Percentiles rank a stretch among this genome's conserved stretches.
Evolutionary conservation across 768 basidiomycete genomes (phyloP).

Genomic region (Lyophyllum semitale): DNA sequence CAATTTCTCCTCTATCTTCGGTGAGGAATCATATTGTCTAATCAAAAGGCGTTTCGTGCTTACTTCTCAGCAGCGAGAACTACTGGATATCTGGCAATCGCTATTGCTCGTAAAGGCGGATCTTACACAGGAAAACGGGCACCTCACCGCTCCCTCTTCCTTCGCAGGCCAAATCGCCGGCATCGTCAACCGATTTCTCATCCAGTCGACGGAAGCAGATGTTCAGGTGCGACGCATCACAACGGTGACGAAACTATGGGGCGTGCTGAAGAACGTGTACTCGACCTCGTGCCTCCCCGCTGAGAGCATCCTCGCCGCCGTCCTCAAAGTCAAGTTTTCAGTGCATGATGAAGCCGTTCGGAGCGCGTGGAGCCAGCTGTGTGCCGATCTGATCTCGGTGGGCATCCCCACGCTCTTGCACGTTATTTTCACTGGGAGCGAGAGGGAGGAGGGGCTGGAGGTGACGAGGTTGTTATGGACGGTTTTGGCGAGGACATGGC

Average conservation of each 20-base stretch:
- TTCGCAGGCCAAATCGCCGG: constrained; percentile 35
- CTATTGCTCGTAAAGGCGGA: constrained; percentile 54
- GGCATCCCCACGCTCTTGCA: constrained; percentile 42
- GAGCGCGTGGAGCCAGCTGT: constrained; percentile 49
- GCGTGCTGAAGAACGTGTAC: constrained; percentile 50
- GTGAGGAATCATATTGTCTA: constrained; percentile 28
- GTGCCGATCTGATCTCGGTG: constrained; percentile 44
- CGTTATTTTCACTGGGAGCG: constrained; percentile 29
- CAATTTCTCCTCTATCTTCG: constrained; percentile 11
- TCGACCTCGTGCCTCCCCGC: constrained; percentile 42
- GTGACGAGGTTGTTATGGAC: constrained; percentile 51
- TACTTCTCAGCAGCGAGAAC: constrained; percentile 29
- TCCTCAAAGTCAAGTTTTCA: constrained; percentile 46
- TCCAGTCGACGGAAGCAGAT: constrained; percentile 16
- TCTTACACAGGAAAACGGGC: constrained; percentile 37
- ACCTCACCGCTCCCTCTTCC: constrained; percentile 34
- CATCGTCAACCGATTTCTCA: constrained; percentile 38
- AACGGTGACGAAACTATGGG: constrained; percentile 51
- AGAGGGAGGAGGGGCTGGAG: constrained; percentile 28
- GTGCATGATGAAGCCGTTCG: constrained; percentile 40
- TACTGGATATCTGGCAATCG: constrained; percentile 54
- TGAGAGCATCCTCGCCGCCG: constrained; percentile 43
- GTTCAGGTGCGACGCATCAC: constrained; percentile 39
- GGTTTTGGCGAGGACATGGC: constrained; percentile 37
- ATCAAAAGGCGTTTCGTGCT: no score